phyloP scores from a whole-genome alignment of 2,329 filamentous ascomycete genomes.

The Rhexocercosporidium sp. region DNA sequence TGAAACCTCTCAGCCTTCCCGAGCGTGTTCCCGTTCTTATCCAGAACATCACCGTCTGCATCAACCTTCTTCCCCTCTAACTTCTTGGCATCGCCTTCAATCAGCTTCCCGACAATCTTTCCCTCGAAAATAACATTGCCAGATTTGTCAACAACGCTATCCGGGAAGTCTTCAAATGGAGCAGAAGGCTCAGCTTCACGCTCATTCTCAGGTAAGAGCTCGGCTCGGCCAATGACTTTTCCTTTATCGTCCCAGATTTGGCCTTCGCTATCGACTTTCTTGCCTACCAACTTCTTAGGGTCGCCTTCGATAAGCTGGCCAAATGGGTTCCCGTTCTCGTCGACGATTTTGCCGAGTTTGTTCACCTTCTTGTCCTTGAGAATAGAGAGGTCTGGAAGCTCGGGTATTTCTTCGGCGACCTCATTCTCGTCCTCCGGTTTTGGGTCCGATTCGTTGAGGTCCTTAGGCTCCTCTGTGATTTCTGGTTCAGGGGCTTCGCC shows the following conservation, averaged over 20 bases:
- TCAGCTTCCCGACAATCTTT: slow-evolving; percentile 60
- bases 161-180: slow-evolving; percentile 64
- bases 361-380: slow-evolving; percentile 60
- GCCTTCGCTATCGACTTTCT: slow-evolving; percentile 68
- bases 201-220: slow-evolving; percentile 64
- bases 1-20: slow-evolving; percentile 42
- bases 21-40: slow-evolving; percentile 70
- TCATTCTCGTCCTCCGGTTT: slow-evolving; percentile 8
- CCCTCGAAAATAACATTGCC: slow-evolving; percentile 58
- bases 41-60: slow-evolving; percentile 81
- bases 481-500: not conserved
- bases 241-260: slow-evolving; percentile 75
- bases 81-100: slow-evolving; percentile 67
- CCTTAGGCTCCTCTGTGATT: slow-evolving; percentile 4
- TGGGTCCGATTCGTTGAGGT: slow-evolving; percentile 4
- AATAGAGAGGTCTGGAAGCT: slow-evolving; percentile 39
- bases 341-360: slow-evolving; percentile 62
- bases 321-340: slow-evolving; percentile 54
- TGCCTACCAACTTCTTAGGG: slow-evolving; percentile 66
- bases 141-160: slow-evolving; percentile 56
- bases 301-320: slow-evolving; percentile 70
- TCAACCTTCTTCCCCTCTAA: slow-evolving; percentile 74
- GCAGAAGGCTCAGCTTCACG: slow-evolving; percentile 51
- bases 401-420: not conserved
- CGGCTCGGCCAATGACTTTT: slow-evolving; percentile 68